Evolutionary conservation across 2,329 filamentous ascomycete species (phyloP).

Genomic region (Sarocladium oryzae): DNA sequence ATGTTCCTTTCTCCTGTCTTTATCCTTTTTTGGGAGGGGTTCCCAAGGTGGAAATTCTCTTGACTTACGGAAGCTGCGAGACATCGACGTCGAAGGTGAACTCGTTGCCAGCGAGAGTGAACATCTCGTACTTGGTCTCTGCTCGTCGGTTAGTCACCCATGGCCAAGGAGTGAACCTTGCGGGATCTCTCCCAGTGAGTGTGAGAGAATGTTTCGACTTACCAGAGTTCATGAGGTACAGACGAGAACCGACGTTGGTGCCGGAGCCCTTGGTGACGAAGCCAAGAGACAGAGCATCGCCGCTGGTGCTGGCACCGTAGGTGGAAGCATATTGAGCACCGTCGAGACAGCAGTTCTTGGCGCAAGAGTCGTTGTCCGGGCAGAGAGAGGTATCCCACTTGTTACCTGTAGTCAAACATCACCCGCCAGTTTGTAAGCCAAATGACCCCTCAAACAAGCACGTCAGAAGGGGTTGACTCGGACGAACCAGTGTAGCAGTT

Average conservation of each 20-base stretch:
- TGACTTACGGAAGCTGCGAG: slow-evolving; percentile 40
- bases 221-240: slow-evolving; percentile 49
- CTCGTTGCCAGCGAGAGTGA: slow-evolving; percentile 55
- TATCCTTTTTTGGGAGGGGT: too few species aligned
- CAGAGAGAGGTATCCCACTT: slow-evolving; percentile 29
- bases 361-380: slow-evolving; percentile 31
- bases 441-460: neutral
- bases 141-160: neutral
- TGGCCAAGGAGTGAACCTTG: neutral
- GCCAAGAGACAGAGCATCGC: slow-evolving; percentile 40
- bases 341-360: slow-evolving; percentile 38
- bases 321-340: slow-evolving; percentile 37
- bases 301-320: slow-evolving; percentile 40
- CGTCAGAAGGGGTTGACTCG: too few species aligned
- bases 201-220: too few species aligned
- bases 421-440: neutral
- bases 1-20: too few species aligned
- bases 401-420: slow-evolving; percentile 24
- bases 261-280: slow-evolving; percentile 42
- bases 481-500: slow-evolving; percentile 38
- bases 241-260: slow-evolving; percentile 37
- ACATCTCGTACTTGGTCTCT: slow-evolving; percentile 51
- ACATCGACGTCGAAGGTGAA: slow-evolving; percentile 64
- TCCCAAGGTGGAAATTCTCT: neutral
- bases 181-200: too few species aligned